Evolutionary conservation across 345 rosid species (phyloP).

Genomic region (Linum lewisii): DNA sequence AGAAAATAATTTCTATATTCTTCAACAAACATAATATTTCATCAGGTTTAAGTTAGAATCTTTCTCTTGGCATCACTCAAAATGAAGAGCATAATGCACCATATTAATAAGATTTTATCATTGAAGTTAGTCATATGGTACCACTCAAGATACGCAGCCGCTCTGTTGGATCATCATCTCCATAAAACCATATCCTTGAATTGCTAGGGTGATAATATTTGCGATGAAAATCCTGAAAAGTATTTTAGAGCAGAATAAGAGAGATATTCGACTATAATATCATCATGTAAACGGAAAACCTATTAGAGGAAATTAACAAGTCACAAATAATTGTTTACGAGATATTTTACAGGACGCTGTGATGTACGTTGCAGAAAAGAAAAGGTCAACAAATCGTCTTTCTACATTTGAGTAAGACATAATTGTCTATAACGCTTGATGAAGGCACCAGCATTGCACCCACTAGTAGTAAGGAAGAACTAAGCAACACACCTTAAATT

Average conservation of each 20-base stretch:
- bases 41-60: not conserved
- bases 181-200: constrained; percentile 95
- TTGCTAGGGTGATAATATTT: constrained; percentile 94
- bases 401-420: not conserved
- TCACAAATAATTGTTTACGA: not conserved
- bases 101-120: constrained; percentile 2
- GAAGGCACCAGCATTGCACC: not conserved
- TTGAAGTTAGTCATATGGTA: constrained; percentile 19
- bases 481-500: constrained; percentile 53
- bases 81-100: constrained; percentile 1
- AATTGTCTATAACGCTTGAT: not conserved
- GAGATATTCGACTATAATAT: constrained; percentile 8
- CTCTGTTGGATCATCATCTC: constrained; percentile 79
- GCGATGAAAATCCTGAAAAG: constrained; percentile 70
- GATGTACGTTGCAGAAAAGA: no score
- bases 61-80: not conserved
- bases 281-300: not conserved
- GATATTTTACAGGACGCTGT: not conserved
- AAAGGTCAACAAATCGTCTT: not conserved
- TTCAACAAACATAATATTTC: no score
- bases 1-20: not conserved
- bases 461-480: not conserved
- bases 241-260: constrained; percentile 9
- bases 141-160: constrained; percentile 81
- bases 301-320: not conserved